Evolutionary conservation across 345 rosid species (phyloP).

Genomic region (Euphorbia peplus): DNA sequence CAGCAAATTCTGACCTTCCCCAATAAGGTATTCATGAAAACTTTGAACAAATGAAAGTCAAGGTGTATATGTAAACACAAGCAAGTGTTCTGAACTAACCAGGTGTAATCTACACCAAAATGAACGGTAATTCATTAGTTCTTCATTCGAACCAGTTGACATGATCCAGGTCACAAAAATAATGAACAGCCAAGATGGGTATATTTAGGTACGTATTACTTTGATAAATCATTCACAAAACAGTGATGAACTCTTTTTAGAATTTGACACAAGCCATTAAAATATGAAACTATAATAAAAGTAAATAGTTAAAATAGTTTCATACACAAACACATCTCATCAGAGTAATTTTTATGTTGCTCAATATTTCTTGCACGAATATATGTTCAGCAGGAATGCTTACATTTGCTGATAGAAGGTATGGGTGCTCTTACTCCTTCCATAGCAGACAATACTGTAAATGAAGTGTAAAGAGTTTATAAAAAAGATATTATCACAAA

Average conservation of each 20-base stretch:
- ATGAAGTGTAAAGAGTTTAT: conserved; percentile 13
- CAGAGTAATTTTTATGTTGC: not conserved
- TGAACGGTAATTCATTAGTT: not conserved
- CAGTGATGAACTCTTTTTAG: not conserved
- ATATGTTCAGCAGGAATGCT: conserved; percentile 17
- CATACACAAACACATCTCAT: not conserved
- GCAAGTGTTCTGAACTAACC: not conserved
- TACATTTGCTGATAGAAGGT: conserved; percentile 57
- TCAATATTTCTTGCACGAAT: not conserved
- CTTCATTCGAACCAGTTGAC: not conserved
- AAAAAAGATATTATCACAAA: not conserved
- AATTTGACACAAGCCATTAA: conserved; percentile 2
- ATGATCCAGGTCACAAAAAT: not conserved
- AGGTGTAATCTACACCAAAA: not conserved
- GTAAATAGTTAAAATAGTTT: not conserved
- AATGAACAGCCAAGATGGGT: not conserved
- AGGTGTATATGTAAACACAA: not conserved
- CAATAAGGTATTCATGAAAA: not conserved
- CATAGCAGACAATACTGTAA: conserved; percentile 67
- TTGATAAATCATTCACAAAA: not conserved
- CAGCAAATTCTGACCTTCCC: not conserved
- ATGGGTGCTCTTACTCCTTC: conserved; percentile 57
- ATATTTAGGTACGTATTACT: not conserved
- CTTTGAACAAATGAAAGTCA: not conserved
- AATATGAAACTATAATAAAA: not conserved